A percentile compares a stretch with the other conserved stretches of the same genome.
phyloP scores from a whole-genome alignment of 306 rosid species.

The Pyrus bretschneideri region DNA sequence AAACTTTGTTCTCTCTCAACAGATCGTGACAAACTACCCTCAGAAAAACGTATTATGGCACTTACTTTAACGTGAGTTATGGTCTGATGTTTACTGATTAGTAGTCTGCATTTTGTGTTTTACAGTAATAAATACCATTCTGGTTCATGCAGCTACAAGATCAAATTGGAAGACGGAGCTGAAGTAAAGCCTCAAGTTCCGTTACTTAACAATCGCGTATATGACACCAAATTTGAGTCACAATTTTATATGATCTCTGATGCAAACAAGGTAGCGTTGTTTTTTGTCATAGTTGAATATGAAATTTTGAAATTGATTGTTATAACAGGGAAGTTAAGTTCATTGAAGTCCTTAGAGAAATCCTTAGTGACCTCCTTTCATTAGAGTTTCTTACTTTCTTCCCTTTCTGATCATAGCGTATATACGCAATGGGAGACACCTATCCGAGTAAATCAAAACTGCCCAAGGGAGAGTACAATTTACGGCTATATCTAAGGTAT shows the following conservation, averaged over 20 bases:
- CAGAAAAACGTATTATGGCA: constrained; percentile 84
- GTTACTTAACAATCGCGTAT: constrained; percentile 71
- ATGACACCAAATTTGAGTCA: constrained; percentile 89
- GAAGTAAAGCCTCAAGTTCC: constrained; percentile 81
- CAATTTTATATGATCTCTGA: constrained; percentile 92
- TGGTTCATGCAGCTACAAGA: constrained; percentile 67
- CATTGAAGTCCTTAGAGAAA: no score
- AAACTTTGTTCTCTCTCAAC: constrained; percentile 69
- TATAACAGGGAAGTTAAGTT: not conserved
- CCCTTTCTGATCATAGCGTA: constrained; percentile 43
- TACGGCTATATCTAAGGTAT: constrained; percentile 79
- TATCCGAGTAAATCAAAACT: constrained; percentile 70
- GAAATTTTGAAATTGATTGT: not conserved
- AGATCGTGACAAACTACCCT: constrained; percentile 82
- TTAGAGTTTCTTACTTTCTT: constrained; percentile 1
- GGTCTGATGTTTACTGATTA: constrained; percentile 9
- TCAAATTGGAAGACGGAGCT: constrained; percentile 88
- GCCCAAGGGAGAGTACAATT: constrained; percentile 87
- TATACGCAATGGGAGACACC: constrained; percentile 78
- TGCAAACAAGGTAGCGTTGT: constrained; percentile 61
- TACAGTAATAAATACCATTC: constrained; percentile 5
- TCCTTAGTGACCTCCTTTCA: not conserved
- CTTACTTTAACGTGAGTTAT: constrained; percentile 74
- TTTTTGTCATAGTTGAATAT: constrained; percentile 2
- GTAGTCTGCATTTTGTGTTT: constrained; percentile 6